Evolutionary conservation across 208 protist species (phyloP).

Genomic region (Wallacemonas sp.): DNA sequence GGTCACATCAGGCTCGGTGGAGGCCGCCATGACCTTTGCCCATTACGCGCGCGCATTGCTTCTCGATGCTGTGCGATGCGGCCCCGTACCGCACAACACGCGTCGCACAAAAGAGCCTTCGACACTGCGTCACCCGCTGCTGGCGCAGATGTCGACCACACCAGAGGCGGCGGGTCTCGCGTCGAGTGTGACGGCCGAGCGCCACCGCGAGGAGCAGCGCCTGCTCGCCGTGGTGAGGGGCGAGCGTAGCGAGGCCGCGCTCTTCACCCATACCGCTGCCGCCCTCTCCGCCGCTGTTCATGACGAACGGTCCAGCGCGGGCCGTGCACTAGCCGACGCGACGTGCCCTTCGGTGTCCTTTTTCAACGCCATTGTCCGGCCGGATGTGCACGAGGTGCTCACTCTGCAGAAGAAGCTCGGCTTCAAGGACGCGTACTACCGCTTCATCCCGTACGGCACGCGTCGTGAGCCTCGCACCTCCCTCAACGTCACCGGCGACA

Average conservation of each 20-base stretch:
- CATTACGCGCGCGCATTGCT: conserved; percentile 13
- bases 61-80: conserved; percentile 2
- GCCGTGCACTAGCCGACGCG: not conserved
- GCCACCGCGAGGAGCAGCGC: conserved; percentile 3
- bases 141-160: not conserved
- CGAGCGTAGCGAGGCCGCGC: not conserved
- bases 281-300: too few relatives aligned
- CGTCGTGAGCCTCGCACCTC: not conserved
- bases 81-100: not conserved
- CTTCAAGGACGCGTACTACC: not conserved
- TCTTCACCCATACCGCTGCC: not conserved
- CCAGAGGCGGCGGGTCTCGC: not conserved
- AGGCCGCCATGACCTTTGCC: conserved; percentile 21
- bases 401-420: not conserved
- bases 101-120: not conserved
- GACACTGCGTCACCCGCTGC: conserved; percentile 5
- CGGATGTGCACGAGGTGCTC: not conserved
- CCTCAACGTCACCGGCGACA: conserved; percentile 11
- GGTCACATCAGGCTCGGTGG: conserved; percentile 26
- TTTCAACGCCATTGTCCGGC: conserved; percentile 18
- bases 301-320: not conserved
- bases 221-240: not conserved
- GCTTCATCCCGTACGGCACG: not conserved
- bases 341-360: conserved; percentile 8
- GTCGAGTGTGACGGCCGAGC: not conserved